phyloP scores from a whole-genome alignment of 2,329 filamentous ascomycete genomes.

The Trichoderma endophyticum region DNA sequence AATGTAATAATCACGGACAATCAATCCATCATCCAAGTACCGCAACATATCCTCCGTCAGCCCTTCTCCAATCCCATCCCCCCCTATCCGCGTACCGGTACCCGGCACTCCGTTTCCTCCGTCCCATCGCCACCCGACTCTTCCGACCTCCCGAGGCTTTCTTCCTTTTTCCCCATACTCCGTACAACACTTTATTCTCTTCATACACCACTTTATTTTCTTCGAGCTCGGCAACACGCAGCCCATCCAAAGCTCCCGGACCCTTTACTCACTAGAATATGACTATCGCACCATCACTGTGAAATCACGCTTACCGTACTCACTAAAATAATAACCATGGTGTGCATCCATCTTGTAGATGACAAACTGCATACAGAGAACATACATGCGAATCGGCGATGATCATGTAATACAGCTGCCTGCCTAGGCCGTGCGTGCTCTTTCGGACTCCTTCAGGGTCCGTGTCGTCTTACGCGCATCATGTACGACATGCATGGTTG shows the following conservation, averaged over 20 bases:
- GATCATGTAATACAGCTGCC: neutral
- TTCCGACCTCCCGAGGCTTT: slow-evolving; percentile 5
- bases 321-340: neutral
- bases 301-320: neutral
- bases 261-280: no score
- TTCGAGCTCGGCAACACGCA: neutral
- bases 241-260: neutral
- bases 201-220: neutral
- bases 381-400: neutral
- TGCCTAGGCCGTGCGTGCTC: neutral
- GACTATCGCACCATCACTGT: neutral
- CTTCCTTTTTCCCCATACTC: neutral
- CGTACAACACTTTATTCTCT: neutral
- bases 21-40: neutral
- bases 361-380: no score
- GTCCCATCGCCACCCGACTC: slow-evolving; percentile 5
- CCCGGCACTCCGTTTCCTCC: neutral
- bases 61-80: neutral
- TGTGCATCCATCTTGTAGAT: neutral
- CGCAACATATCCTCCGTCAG: no score
- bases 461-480: neutral
- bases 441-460: neutral
- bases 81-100: neutral
- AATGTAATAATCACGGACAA: neutral
- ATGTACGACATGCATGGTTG: neutral